phyloP scores from a whole-genome alignment of 805 yeast species.

The Yamadazyma endophytica region DNA sequence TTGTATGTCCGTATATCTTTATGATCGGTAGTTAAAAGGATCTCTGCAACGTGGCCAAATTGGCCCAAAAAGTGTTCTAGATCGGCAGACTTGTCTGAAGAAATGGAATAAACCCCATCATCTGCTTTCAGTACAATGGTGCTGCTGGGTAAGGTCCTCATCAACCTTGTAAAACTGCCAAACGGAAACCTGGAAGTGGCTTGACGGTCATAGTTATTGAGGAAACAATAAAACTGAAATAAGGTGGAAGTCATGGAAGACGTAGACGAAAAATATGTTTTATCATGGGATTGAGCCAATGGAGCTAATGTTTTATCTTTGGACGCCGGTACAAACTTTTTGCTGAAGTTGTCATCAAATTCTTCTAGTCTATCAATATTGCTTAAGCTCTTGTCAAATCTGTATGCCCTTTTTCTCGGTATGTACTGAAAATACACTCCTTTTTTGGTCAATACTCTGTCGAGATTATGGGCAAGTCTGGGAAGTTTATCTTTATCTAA shows the following conservation, averaged over 20 bases:
- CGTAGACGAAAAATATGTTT: conserved; percentile 69
- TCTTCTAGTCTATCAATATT: conserved; percentile 60
- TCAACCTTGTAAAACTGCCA: conserved; percentile 41
- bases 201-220: conserved; percentile 41
- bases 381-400: conserved; percentile 60
- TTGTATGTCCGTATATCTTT: conserved; percentile 43
- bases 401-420: conserved; percentile 68
- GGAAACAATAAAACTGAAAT: conserved; percentile 66
- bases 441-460: conserved; percentile 73
- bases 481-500: conserved; percentile 42
- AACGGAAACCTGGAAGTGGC: conserved; percentile 23
- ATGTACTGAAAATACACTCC: conserved; percentile 77
- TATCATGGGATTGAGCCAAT: conserved; percentile 37
- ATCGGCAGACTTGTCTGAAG: conserved; percentile 64
- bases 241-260: conserved; percentile 80
- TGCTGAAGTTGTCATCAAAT: conserved; percentile 56
- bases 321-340: conserved; percentile 62
- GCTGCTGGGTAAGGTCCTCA: conserved; percentile 41
- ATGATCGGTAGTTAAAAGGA: conserved; percentile 60
- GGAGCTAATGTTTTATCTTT: conserved; percentile 52
- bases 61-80: conserved; percentile 64
- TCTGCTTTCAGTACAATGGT: conserved; percentile 45
- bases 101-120: conserved; percentile 57
- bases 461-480: conserved; percentile 58
- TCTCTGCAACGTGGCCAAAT: conserved; percentile 78